Evolutionary conservation across 1,284 basidiomycete genomes (phyloP).

Genomic region (Melampsora larici-populina): DNA sequence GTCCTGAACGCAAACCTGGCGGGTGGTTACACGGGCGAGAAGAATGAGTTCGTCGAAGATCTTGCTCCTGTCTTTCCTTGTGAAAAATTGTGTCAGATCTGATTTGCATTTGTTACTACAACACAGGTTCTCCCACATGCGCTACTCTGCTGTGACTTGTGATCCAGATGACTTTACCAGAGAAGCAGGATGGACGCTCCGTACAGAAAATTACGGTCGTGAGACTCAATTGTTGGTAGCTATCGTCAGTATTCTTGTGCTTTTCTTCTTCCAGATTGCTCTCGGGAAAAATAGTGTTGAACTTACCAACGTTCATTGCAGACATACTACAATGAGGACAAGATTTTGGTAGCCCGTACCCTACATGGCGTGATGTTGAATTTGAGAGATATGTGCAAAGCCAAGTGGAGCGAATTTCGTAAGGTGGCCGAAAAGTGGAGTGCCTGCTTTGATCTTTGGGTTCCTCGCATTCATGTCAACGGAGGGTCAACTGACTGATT

Average conservation of each 20-base stretch:
- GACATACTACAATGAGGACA: conserved; percentile 80
- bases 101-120: too few species aligned
- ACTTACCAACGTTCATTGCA: neutral
- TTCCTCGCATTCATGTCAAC: conserved; percentile 63
- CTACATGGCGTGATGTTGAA: conserved; percentile 95
- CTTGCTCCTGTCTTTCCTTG: neutral
- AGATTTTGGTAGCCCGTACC: conserved; percentile 85
- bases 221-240: conserved; percentile 84
- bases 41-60: conserved; percentile 23
- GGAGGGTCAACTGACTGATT: conserved; percentile 65
- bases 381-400: conserved; percentile 96
- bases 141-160: conserved; percentile 66
- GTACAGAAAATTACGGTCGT: conserved; percentile 78
- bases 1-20: conserved; percentile 40
- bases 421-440: conserved; percentile 18
- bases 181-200: conserved; percentile 70
- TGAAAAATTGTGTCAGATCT: too few species aligned
- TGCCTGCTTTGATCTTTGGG: neutral
- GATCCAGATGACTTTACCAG: conserved; percentile 90
- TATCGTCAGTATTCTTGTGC: conserved; percentile 47
- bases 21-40: conserved; percentile 34
- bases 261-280: neutral
- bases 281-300: neutral
- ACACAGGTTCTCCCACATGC: conserved; percentile 42
- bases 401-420: conserved; percentile 59